Conservation (phyloP, 208 protist genomes). For the Histomonas meleagridis region DNA sequence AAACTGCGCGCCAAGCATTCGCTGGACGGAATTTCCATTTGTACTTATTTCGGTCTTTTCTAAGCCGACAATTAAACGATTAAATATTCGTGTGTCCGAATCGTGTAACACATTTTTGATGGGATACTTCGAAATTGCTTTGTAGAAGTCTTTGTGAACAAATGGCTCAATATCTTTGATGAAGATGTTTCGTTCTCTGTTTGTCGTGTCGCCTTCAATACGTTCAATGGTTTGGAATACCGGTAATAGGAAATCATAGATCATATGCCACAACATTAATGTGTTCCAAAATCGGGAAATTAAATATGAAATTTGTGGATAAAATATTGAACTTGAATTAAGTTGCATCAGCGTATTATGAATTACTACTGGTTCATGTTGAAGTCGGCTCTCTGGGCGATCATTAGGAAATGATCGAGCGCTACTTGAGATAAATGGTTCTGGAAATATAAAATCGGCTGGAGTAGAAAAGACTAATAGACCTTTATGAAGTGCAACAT, state of each 20-base stretch:
- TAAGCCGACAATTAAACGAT: neutral
- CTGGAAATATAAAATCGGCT: neutral
- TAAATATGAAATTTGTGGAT: neutral
- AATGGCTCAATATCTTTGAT: neutral
- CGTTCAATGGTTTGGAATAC: neutral
- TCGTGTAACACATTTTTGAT: neutral
- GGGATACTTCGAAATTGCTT: neutral
- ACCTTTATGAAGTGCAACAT: neutral
- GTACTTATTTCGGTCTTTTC: neutral
- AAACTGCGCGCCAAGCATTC: neutral
- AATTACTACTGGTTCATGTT: neutral
- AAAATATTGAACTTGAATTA: neutral
- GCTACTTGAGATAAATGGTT: neutral
- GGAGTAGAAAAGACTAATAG: neutral
- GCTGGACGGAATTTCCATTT: neutral
- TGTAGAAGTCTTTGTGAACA: neutral
- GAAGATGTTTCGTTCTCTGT: neutral
- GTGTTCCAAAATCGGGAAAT: neutral
- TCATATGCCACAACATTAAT: neutral
- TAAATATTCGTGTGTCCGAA: neutral
- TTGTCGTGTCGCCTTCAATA: neutral
- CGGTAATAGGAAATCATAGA: neutral
- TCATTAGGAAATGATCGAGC: neutral
- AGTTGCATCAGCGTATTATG: neutral
- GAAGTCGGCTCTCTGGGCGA: neutral